phyloP scores from a whole-genome alignment of 805 yeast species.

The Saturnispora sekii region DNA sequence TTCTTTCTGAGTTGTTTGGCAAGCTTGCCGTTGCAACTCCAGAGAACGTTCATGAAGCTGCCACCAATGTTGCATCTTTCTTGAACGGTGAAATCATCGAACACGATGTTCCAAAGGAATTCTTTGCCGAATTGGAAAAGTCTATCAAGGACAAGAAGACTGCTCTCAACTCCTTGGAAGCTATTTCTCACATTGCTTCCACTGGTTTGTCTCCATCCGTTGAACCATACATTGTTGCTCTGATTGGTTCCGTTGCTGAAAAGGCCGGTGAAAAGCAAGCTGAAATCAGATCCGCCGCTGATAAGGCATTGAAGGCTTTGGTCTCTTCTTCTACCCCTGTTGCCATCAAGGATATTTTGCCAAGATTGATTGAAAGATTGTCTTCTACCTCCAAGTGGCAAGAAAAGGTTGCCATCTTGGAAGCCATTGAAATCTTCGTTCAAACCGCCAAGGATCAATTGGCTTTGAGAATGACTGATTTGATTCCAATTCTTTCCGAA shows the following conservation, averaged over 20 bases:
- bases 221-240: slow-evolving; percentile 87
- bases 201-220: slow-evolving; percentile 79
- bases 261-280: slow-evolving; percentile 88
- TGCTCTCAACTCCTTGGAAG: slow-evolving; percentile 73
- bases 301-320: slow-evolving; percentile 66
- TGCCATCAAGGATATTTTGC: slow-evolving; percentile 84
- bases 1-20: slow-evolving; percentile 86
- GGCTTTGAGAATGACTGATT: slow-evolving; percentile 98
- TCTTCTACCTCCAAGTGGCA: slow-evolving; percentile 86
- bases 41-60: slow-evolving; percentile 78
- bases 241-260: slow-evolving; percentile 59
- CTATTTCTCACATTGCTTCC: slow-evolving; percentile 78
- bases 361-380: slow-evolving; percentile 64
- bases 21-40: slow-evolving; percentile 82
- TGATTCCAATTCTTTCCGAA: slow-evolving; percentile 96
- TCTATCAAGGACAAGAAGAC: slow-evolving; percentile 78
- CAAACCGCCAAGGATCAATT: slow-evolving; percentile 92
- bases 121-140: slow-evolving; percentile 68
- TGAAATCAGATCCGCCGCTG: slow-evolving; percentile 64
- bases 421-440: slow-evolving; percentile 78
- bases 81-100: slow-evolving; percentile 95
- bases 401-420: slow-evolving; percentile 87
- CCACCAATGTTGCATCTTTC: slow-evolving; percentile 83
- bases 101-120: slow-evolving; percentile 91
- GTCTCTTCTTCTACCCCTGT: slow-evolving; percentile 82